These are phyloP conservation scores for Annulohypoxylon nitens DNA, from an alignment of 495 filamentous ascomycete species.

Conservation along the genomic window DNA sequence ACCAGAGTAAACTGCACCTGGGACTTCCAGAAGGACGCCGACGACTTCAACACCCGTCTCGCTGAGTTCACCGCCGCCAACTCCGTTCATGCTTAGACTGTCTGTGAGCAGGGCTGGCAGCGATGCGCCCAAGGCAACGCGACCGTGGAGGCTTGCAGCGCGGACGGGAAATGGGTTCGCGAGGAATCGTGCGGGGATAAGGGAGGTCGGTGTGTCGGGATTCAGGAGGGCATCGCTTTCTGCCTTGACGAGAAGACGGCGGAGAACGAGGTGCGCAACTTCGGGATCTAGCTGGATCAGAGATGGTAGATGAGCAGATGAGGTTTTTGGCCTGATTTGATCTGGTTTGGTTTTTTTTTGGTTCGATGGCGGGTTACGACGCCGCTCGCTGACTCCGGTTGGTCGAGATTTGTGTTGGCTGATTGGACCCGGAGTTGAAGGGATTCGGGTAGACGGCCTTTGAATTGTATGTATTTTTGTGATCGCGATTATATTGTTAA, in stretches of 20 bases:
- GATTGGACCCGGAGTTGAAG: slow-evolving; percentile 1
- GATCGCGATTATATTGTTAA: slow-evolving; percentile 31
- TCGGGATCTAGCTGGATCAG: neutral
- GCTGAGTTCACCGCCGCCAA: neutral
- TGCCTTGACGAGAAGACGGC: slow-evolving; percentile 9
- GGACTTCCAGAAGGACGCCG: slow-evolving; percentile 3
- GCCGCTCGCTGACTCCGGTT: neutral
- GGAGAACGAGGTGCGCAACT: neutral
- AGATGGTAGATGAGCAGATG: neutral
- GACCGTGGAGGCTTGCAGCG: slow-evolving; percentile 2
- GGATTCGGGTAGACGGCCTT: neutral
- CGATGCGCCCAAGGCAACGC: slow-evolving; percentile 8
- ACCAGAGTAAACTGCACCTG: slow-evolving; percentile 26
- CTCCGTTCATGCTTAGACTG: neutral
- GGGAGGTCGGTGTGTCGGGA: neutral
- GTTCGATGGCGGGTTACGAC: neutral
- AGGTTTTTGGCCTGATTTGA: neutral
- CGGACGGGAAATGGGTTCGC: neutral
- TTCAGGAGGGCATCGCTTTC: slow-evolving; percentile 16
- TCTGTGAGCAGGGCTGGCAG: slow-evolving; percentile 12
- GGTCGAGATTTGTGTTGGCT: neutral
- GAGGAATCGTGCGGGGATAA: neutral
- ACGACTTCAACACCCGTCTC: neutral
- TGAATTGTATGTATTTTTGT: neutral
- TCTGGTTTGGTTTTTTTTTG: no score